These are phyloP conservation scores for Colletotrichum incanum DNA, from an alignment of 2,329 filamentous ascomycete genomes.

Conservation along the genomic window DNA sequence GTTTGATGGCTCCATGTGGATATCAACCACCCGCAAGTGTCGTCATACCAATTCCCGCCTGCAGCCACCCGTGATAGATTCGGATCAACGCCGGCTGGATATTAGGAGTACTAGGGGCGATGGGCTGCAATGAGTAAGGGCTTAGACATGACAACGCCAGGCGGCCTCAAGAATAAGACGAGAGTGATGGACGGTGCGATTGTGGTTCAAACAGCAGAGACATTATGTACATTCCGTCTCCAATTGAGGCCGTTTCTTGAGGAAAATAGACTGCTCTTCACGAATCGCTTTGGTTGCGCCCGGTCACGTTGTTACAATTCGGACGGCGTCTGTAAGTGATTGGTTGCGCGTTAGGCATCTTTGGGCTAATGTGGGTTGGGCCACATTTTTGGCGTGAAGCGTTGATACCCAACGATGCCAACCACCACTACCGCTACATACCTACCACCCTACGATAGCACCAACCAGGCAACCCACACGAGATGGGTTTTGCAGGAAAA, in stretches of 20 bases:
- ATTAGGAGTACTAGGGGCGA: slow-evolving; percentile 18
- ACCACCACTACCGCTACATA: slow-evolving; percentile 19
- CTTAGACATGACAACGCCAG: neutral
- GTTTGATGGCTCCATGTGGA: slow-evolving; percentile 26
- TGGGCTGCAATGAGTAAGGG: neutral
- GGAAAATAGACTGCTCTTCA: slow-evolving; percentile 2
- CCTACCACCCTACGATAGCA: neutral
- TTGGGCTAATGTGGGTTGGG: slow-evolving; percentile 50
- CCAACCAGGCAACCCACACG: slow-evolving; percentile 4
- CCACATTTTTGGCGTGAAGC: slow-evolving; percentile 54
- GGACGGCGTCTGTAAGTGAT: slow-evolving; percentile 38
- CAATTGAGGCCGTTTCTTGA: slow-evolving; percentile 8
- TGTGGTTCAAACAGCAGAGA: neutral
- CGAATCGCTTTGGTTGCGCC: slow-evolving; percentile 26
- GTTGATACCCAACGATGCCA: slow-evolving; percentile 57
- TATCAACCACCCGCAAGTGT: slow-evolving; percentile 25
- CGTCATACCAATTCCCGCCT: slow-evolving; percentile 38
- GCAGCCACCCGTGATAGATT: slow-evolving; percentile 20
- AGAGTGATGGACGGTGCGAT: neutral
- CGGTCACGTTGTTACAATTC: slow-evolving; percentile 27
- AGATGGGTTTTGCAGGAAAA: neutral
- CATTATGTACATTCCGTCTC: neutral
- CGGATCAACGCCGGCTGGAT: slow-evolving; percentile 10
- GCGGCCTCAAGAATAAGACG: neutral
- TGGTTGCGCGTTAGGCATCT: slow-evolving; percentile 37